phyloP scores from a whole-genome alignment of 805 yeast species.

The Clavispora santaluciae region DNA sequence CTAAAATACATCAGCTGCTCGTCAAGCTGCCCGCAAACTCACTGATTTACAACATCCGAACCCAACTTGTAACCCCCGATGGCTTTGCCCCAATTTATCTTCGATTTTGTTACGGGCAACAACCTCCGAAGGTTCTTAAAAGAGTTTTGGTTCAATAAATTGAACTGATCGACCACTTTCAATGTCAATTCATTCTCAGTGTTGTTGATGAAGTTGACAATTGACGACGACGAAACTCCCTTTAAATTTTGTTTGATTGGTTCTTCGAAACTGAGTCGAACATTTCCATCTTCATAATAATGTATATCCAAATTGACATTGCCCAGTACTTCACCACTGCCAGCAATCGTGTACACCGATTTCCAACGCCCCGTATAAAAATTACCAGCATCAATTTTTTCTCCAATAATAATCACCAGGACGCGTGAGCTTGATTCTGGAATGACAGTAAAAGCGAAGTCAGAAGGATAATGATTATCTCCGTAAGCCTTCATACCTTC shows the following conservation, averaged over 20 bases:
- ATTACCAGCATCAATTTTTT: slow-evolving; percentile 66
- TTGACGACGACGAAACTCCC: slow-evolving; percentile 22
- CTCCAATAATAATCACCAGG: slow-evolving; percentile 60
- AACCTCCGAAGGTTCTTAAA: slow-evolving; percentile 87
- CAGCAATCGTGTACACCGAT: slow-evolving; percentile 50
- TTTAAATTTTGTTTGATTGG: slow-evolving; percentile 20
- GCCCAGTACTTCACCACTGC: slow-evolving; percentile 41
- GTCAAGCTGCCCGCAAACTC: neutral
- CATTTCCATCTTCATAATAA: slow-evolving; percentile 95
- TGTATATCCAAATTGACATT: slow-evolving; percentile 68
- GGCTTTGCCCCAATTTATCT: slow-evolving; percentile 92
- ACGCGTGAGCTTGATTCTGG: slow-evolving; percentile 31
- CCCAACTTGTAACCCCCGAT: slow-evolving; percentile 88
- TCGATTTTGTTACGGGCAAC: slow-evolving; percentile 86
- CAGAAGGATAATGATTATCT: slow-evolving; percentile 61
- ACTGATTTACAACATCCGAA: slow-evolving; percentile 54
- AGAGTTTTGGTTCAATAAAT: slow-evolving; percentile 67
- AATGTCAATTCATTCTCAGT: slow-evolving; percentile 60
- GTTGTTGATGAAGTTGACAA: slow-evolving; percentile 45
- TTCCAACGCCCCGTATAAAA: slow-evolving; percentile 90
- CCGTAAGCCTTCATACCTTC: slow-evolving; percentile 47
- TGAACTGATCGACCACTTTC: slow-evolving; percentile 56
- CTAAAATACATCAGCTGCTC: neutral
- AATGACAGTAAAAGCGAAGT: slow-evolving; percentile 40
- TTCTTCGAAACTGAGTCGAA: slow-evolving; percentile 54